Evolutionary conservation across 2,329 filamentous ascomycete species (phyloP).

Genomic region (Microdochium bolleyi): DNA sequence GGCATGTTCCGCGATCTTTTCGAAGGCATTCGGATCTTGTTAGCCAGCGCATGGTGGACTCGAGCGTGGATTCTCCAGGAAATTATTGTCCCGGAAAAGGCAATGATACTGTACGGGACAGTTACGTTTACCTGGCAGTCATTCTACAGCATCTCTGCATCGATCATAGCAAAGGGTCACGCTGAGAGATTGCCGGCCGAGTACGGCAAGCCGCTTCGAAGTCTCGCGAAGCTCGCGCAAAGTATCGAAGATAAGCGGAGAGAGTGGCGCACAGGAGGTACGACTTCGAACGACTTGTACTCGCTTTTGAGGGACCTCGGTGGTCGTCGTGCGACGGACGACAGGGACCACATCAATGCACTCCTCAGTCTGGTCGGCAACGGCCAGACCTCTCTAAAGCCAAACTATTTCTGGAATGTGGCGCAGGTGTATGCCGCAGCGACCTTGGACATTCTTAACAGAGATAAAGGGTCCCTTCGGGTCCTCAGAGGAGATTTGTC

Average conservation of each 20-base stretch:
- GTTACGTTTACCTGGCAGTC: neutral
- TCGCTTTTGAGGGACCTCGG: neutral
- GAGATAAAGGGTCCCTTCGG: neutral
- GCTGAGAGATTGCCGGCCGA: neutral
- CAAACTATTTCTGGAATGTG: neutral
- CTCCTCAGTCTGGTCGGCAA: neutral
- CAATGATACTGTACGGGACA: neutral
- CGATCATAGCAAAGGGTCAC: neutral
- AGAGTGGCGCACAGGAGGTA: neutral
- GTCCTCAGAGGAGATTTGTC: neutral
- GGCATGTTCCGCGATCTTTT: neutral
- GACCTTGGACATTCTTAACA: neutral
- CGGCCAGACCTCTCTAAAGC: neutral
- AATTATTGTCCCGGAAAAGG: neutral
- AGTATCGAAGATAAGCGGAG: neutral
- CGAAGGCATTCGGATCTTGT: neutral
- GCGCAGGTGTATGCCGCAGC: neutral
- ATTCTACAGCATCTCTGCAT: neutral
- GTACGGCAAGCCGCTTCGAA: neutral
- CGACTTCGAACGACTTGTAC: neutral
- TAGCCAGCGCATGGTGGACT: neutral
- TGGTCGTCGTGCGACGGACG: neutral
- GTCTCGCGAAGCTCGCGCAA: neutral
- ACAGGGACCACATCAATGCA: neutral
- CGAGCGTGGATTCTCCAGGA: neutral